These are phyloP conservation scores for Solanum hybrid DNA, from an alignment of 305 asterid species.

Conservation along the genomic window DNA sequence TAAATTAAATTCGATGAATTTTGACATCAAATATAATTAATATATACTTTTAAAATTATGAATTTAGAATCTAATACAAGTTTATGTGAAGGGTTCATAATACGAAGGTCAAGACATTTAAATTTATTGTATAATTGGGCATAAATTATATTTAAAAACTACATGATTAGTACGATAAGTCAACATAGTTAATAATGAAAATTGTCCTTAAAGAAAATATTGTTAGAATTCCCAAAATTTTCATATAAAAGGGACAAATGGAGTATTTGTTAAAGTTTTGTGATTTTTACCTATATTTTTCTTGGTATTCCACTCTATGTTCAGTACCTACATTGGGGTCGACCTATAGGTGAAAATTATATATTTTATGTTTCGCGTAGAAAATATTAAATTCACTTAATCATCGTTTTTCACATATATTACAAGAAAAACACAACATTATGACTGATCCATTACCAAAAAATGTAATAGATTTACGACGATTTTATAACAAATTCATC, in stretches of 20 bases:
- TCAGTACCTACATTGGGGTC: neutral
- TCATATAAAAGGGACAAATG: neutral
- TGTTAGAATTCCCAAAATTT: neutral
- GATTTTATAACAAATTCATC: neutral
- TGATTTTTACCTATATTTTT: neutral
- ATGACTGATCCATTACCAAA: neutral
- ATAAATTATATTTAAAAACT: neutral
- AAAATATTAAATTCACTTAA: neutral
- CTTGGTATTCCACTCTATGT: neutral
- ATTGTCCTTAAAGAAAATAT: neutral
- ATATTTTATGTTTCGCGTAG: neutral
- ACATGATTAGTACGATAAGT: neutral
- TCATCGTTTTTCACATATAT: neutral
- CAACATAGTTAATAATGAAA: neutral
- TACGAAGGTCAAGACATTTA: too few relatives aligned
- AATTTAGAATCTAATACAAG: neutral
- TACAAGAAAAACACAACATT: neutral
- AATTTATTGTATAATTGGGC: neutral
- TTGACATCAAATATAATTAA: neutral
- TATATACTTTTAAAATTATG: neutral
- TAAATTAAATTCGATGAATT: neutral
- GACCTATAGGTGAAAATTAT: neutral
- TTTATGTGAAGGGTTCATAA: neutral
- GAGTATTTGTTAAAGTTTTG: neutral
- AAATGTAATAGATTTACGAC: neutral